Evolutionary conservation across 2,329 filamentous ascomycete species (phyloP), one percentile per base, ranked within the genome.

Genomic region (Neonectria sp.): DNA sequence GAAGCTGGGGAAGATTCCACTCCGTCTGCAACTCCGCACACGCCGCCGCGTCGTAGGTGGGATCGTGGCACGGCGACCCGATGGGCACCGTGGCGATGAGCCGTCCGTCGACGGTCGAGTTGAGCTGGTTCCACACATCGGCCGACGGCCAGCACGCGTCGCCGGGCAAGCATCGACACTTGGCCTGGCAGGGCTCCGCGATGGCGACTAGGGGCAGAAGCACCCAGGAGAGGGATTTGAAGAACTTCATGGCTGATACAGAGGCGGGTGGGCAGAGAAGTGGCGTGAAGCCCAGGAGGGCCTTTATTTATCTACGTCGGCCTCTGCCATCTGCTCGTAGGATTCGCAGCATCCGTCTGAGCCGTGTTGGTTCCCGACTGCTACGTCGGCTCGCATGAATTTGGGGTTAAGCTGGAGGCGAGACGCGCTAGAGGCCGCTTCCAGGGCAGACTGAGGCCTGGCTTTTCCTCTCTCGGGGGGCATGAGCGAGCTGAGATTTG

Each of bases 41-140:
- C 25, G 77, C 74, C 1, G 70, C 79, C 8, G 76, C 80, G 72
- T 90, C 79, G 73, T 87, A 89, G 12, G 75, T 68, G 17, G 80
- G 82, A 29, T 82, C 80, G 68, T 90, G 87, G 69, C 88, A 90
- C 2, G 84, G 80, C 3, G 81, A 74, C 4, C 81, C 88, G 11
- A 89, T 73, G 1, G 88, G 88, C 1, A 85, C 77, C 0, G 86
- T 89, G 2, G 80, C 79, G 35, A 90, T 79, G 27, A 90, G 78
- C 11, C 78, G 79, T 0, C 89, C 89, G 4, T 79, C 78, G 0
- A 90, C 77, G 2, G 86, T 85, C 31, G 75, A 51, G 73, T 90
- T 90, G 68, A 90, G 82, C 3, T 71, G 59, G 8, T 75, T 69
- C 88, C 88, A 90, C n/a, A 77, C 73, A 6, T 69, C 56, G 3